These are phyloP conservation scores for Aspergillus kassunensis DNA, from an alignment of 495 filamentous ascomycete genomes.

Conservation along the genomic window DNA sequence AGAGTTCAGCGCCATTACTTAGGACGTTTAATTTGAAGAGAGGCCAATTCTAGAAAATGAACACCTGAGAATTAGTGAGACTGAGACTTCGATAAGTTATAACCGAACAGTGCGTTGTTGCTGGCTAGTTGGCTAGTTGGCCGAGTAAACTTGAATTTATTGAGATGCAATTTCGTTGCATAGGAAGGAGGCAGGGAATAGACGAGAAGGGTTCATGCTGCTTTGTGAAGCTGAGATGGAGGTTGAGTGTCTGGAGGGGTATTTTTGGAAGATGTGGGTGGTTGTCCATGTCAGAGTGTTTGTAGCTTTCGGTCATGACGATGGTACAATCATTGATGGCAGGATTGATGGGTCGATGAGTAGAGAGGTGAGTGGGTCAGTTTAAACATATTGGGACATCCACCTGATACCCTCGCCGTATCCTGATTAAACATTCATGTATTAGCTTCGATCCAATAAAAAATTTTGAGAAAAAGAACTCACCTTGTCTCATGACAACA, in stretches of 20 bases:
- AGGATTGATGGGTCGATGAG: background rate
- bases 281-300: too few relatives aligned
- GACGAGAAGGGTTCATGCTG: background rate
- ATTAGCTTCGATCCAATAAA: background rate
- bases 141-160: background rate
- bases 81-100: too few relatives aligned
- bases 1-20: too few relatives aligned
- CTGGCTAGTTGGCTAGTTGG: too few relatives aligned
- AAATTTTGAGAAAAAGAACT: conserved; percentile 27
- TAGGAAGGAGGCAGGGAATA: background rate
- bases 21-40: too few relatives aligned
- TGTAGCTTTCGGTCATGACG: too few relatives aligned
- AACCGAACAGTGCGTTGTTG: too few relatives aligned
- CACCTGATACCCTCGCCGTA: conserved; percentile 54
- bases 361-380: background rate
- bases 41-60: too few relatives aligned
- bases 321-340: background rate
- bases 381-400: conserved; percentile 51
- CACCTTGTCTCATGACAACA: conserved; percentile 94
- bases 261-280: background rate
- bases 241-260: background rate
- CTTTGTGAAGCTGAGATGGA: background rate
- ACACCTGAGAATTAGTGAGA: too few relatives aligned
- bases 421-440: conserved; percentile 25
- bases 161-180: background rate